phyloP scores from a whole-genome alignment of 164 flowering plant species.

The Vitis vinifera region DNA sequence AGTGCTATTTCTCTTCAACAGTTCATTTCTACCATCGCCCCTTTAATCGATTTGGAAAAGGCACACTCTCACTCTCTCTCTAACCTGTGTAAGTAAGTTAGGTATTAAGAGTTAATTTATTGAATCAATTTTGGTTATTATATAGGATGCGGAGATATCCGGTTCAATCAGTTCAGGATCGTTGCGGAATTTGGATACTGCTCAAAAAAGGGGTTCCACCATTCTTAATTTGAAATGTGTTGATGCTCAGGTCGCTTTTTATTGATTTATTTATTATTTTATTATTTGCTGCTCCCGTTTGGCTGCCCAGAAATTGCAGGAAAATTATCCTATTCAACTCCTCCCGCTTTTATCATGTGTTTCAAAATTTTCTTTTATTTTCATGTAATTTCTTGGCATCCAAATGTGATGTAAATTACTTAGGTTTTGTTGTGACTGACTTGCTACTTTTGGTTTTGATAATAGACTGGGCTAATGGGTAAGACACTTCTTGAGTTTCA shows the following conservation, averaged over 20 bases:
- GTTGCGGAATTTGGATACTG: slow-evolving; percentile 63
- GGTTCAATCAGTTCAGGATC: slow-evolving; percentile 69
- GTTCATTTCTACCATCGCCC: slow-evolving; percentile 71
- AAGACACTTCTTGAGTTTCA: slow-evolving; percentile 90
- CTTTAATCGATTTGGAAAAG: slow-evolving; percentile 89
- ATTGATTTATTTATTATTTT: background rate
- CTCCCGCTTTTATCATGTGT: no score
- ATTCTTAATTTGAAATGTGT: slow-evolving; percentile 93
- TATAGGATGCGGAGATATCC: slow-evolving; percentile 89
- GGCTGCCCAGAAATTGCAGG: no score
- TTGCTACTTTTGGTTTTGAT: slow-evolving; percentile 11
- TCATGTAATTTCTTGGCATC: no score
- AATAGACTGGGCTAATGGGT: slow-evolving; percentile 92
- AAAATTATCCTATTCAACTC: no score
- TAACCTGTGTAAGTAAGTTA: background rate
- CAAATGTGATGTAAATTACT: background rate
- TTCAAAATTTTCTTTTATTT: no score
- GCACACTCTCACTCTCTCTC: slow-evolving; percentile 27
- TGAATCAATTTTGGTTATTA: background rate
- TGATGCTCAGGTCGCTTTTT: slow-evolving; percentile 72
- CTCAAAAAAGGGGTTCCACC: slow-evolving; percentile 77
- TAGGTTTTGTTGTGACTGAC: background rate
- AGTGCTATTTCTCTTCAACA: slow-evolving; percentile 63
- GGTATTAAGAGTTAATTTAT: background rate
- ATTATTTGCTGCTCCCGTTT: background rate